These are phyloP conservation scores for Fusarium pseudoanthophilum DNA, from an alignment of 2,329 filamentous ascomycete genomes.

Conservation along the genomic window DNA sequence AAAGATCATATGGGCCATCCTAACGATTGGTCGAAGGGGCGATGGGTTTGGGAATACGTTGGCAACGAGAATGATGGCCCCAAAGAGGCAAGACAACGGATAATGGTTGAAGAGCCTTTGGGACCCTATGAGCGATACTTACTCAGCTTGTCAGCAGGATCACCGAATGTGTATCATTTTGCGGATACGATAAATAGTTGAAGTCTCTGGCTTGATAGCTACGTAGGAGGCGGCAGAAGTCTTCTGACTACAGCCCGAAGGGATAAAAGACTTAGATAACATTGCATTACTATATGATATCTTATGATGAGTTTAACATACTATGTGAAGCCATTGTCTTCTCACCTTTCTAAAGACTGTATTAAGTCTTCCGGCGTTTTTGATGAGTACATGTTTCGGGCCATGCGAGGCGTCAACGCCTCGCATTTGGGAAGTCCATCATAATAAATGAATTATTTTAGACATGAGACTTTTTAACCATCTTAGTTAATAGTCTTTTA, in stretches of 20 bases:
- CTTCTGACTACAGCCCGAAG: not conserved
- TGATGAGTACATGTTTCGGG: not conserved
- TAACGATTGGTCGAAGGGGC: slow-evolving; percentile 45
- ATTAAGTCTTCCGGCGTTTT: not conserved
- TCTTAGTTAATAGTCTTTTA: not conserved
- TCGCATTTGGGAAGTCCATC: not conserved
- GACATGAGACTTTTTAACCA: not conserved
- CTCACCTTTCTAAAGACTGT: not conserved
- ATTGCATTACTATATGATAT: not conserved
- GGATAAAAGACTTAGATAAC: not conserved
- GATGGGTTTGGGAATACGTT: slow-evolving; percentile 66
- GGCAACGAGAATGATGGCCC: slow-evolving; percentile 57
- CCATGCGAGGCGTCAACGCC: not conserved
- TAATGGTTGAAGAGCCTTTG: slow-evolving; percentile 64
- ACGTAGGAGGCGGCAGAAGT: not conserved
- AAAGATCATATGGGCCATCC: slow-evolving; percentile 39
- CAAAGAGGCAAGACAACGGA: slow-evolving; percentile 50
- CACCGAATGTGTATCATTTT: slow-evolving; percentile 56
- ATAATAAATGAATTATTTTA: not conserved
- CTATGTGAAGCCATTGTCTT: not conserved
- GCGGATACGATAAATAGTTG: slow-evolving; percentile 45
- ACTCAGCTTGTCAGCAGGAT: slow-evolving; percentile 56
- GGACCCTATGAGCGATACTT: slow-evolving; percentile 64
- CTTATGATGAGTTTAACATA: not conserved
- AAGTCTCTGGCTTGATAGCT: not conserved